A percentile compares a stretch with the other conserved stretches of the same genome.
phyloP scores from a whole-genome alignment of 2,329 filamentous ascomycete species.

The Cladosporium velox region DNA sequence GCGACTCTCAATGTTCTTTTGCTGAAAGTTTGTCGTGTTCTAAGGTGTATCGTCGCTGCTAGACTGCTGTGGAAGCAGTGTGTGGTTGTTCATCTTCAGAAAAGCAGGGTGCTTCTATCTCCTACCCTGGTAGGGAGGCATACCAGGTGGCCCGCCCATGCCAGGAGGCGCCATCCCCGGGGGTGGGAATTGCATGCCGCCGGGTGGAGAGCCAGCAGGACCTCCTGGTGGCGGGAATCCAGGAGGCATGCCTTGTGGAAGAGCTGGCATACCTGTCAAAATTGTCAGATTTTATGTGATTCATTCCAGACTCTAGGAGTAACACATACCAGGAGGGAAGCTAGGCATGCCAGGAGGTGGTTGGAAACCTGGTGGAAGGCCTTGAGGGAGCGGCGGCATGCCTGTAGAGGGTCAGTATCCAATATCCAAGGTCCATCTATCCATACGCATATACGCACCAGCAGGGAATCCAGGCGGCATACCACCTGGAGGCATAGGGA shows the following conservation, averaged over 20 bases:
- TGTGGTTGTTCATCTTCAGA: neutral
- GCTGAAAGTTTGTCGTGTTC: neutral
- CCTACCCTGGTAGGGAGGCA: conserved; percentile 17
- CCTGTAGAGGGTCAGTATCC: conserved; percentile 29
- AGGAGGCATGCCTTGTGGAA: conserved; percentile 9
- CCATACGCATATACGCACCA: conserved; percentile 1
- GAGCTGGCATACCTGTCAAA: neutral
- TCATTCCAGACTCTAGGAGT: neutral
- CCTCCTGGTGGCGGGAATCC: conserved; percentile 16
- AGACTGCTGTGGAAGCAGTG: neutral
- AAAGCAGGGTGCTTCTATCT: neutral
- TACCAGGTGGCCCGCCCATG: conserved; percentile 11
- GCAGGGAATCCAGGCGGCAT: conserved; percentile 21
- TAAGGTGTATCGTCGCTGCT: neutral
- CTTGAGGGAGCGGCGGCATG: conserved; percentile 18
- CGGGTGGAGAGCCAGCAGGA: conserved; percentile 61
- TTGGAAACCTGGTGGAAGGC: conserved; percentile 17
- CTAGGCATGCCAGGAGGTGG: conserved; percentile 12
- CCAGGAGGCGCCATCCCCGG: conserved; percentile 6
- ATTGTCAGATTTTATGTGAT: neutral
- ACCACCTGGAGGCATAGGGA: conserved; percentile 14
- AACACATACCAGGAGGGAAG: conserved; percentile 16
- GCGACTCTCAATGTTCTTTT: neutral
- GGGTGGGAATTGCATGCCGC: conserved; percentile 44
- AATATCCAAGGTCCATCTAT: conserved; percentile 43